These are phyloP conservation scores for Colletotrichum sp. DNA, from an alignment of 2,329 filamentous ascomycete genomes.

Conservation along the genomic window DNA sequence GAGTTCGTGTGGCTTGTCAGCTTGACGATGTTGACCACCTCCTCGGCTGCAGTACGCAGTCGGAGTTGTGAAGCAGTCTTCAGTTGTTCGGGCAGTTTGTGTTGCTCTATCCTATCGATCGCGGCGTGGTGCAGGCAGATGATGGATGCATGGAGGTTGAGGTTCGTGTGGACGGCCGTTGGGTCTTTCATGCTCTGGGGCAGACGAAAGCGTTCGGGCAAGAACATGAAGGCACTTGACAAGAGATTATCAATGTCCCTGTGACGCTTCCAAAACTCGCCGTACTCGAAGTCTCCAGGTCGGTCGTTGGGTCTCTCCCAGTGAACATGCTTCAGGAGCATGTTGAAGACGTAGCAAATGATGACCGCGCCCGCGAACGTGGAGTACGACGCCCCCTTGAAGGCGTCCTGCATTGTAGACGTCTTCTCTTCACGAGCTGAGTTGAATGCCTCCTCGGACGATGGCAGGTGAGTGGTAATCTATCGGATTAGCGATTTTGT, in stretches of 20 bases:
- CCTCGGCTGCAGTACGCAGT: constrained; percentile 79
- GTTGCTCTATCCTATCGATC: constrained; percentile 79
- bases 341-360: constrained; percentile 79
- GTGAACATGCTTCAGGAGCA: constrained; percentile 82
- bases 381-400: constrained; percentile 68
- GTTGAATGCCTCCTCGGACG: constrained; percentile 78
- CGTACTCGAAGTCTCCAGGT: constrained; percentile 75
- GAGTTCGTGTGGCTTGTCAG: constrained; percentile 75
- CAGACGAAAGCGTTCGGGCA: constrained; percentile 77
- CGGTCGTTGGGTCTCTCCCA: constrained; percentile 71
- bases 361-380: constrained; percentile 76
- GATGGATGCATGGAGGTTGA: constrained; percentile 85
- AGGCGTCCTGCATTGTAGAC: constrained; percentile 66
- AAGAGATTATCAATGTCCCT: constrained; percentile 81
- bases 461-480: constrained; percentile 81
- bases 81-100: constrained; percentile 68
- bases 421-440: constrained; percentile 68
- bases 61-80: constrained; percentile 74
- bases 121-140: constrained; percentile 92
- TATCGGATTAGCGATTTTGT: constrained; percentile 23
- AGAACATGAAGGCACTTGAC: constrained; percentile 76
- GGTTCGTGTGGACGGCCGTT: constrained; percentile 81
- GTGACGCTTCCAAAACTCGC: constrained; percentile 86
- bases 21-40: constrained; percentile 84
- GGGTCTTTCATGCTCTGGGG: constrained; percentile 72